A percentile compares a stretch with the other conserved stretches of the same genome.
Evolutionary conservation across 495 filamentous ascomycete species (phyloP).

Genomic region (Aspergillus homomorphus): DNA sequence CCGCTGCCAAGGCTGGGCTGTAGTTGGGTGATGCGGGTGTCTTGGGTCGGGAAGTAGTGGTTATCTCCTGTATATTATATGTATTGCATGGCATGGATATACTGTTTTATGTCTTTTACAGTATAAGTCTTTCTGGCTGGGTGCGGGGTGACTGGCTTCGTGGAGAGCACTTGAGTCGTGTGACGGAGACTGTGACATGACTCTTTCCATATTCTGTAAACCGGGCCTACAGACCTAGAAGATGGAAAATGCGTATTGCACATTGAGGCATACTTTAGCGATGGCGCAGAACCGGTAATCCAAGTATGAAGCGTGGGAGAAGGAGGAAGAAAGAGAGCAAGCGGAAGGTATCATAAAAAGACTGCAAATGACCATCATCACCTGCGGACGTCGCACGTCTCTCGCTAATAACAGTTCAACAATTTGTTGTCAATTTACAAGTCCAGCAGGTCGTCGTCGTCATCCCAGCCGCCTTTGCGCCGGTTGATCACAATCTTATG

Average conservation of each 20-base stretch:
- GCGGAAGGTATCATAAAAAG: slow-evolving; percentile 9
- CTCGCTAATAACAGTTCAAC: slow-evolving; percentile 3
- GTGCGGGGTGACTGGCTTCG: too few relatives aligned
- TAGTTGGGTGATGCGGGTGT: not conserved
- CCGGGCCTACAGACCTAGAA: not conserved
- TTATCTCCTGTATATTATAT: slow-evolving; percentile 14
- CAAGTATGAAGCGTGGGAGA: not conserved
- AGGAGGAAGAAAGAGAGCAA: not conserved
- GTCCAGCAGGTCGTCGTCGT: slow-evolving; percentile 81
- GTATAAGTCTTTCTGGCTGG: not conserved
- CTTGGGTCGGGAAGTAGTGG: not conserved
- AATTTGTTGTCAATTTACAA: slow-evolving; percentile 28
- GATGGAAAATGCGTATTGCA: not conserved
- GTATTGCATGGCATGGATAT: slow-evolving; percentile 11
- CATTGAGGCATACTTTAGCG: not conserved
- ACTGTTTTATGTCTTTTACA: not conserved
- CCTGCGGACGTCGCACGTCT: not conserved
- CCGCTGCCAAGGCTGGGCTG: slow-evolving; percentile 27
- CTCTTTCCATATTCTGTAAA: not conserved
- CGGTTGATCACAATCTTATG: slow-evolving; percentile 82
- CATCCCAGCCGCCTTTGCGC: slow-evolving; percentile 81
- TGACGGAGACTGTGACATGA: too few relatives aligned
- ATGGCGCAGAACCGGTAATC: not conserved
- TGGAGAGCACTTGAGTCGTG: too few relatives aligned
- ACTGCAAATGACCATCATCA: slow-evolving; percentile 5